A percentile compares a stretch with the other conserved stretches of the same genome.
Evolutionary conservation across 2,329 filamentous ascomycete genomes (phyloP).

Genomic region (Emericellopsis atlantica): DNA sequence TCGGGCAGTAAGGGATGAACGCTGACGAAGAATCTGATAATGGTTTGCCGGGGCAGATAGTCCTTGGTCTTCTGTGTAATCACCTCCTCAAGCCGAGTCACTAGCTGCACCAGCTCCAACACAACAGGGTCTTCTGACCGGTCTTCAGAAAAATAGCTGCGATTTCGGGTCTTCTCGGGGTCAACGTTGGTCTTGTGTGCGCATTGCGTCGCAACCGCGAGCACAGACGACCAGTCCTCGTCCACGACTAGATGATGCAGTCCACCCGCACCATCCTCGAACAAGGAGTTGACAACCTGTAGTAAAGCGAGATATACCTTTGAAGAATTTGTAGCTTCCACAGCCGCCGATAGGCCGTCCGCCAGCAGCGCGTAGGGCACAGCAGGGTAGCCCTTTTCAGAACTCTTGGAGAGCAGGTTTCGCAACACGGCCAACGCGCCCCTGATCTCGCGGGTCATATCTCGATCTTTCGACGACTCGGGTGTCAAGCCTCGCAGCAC

Average conservation of each 20-base stretch:
- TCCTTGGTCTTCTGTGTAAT: conserved; percentile 30
- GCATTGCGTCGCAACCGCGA: conserved; percentile 47
- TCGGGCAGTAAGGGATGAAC: conserved; percentile 53
- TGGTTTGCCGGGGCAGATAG: conserved; percentile 51
- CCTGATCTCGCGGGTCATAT: conserved; percentile 42
- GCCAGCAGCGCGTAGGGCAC: conserved; percentile 47
- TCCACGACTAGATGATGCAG: conserved; percentile 46
- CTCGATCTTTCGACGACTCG: conserved; percentile 33
- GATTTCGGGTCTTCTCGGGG: conserved; percentile 9
- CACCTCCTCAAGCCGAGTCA: conserved; percentile 36
- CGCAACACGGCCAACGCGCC: conserved; percentile 51
- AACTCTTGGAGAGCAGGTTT: conserved; percentile 47
- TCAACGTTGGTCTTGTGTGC: neutral
- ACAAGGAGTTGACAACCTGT: conserved; percentile 41
- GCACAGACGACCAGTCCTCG: conserved; percentile 52
- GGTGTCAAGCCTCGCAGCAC: conserved; percentile 38
- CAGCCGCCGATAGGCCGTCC: conserved; percentile 40
- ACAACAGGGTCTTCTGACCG: conserved; percentile 24
- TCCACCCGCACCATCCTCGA: conserved; percentile 35
- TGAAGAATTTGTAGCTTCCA: conserved; percentile 27
- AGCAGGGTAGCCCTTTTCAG: conserved; percentile 45
- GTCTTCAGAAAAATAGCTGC: conserved; percentile 4
- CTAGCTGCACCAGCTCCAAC: conserved; percentile 29
- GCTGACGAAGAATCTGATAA: conserved; percentile 53
- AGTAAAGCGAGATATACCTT: conserved; percentile 34